Evolutionary conservation across 2,329 filamentous ascomycete species (phyloP), one percentile per base, ranked within the genome.

Genomic region (Monosporascus ibericus): DNA sequence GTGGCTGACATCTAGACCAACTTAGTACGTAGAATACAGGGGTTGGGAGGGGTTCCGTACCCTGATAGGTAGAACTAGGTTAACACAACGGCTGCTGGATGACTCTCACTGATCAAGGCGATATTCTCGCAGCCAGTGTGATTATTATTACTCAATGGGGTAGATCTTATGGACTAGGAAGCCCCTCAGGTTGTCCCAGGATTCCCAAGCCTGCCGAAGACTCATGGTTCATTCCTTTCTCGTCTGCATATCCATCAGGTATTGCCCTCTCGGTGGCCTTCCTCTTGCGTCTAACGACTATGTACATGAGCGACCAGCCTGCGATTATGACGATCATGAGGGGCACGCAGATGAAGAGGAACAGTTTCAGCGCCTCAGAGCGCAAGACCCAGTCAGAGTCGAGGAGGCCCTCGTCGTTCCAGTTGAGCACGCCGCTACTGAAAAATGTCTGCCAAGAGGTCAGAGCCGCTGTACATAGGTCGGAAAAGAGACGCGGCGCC

Each of bases 381-480:
- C 53, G 49, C 15, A 55, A 39, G n/a, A 49, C 48, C 55, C 53
- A 57, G 15, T 57, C 57, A 22, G 54, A 49, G 8, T 48, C 51
- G 17, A 51, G 39, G 11, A 40, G 47, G 15, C 56, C 54, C 15
- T 54, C 50, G 30, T 55, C 52, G 27, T 57, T 44, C 51, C 55
- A 59, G 9, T 55, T 46, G 36, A 57, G 49, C 18, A 65, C 49
- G 22, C 56, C 56, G 55, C 60, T 63, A 47, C 63, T 61, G 52
- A 65, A 63, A 47, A 65, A 58, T 38, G 62, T 60, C 62, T 65
- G 59, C 51, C 49, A 20, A 24, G n/a, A 24, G 17, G 58, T 62
- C 46, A 63, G 55, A 57, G 50, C 30, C 30, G 30, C 30, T 34
- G 30, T 34, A 34, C 30, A n/a, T 4, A 38, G 24, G 9, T 37